A percentile compares a stretch with the other conserved stretches of the same genome.
These are phyloP conservation scores for Nicotiana paniculata DNA, from an alignment of 257 asterid genomes.

Conservation along the genomic window DNA sequence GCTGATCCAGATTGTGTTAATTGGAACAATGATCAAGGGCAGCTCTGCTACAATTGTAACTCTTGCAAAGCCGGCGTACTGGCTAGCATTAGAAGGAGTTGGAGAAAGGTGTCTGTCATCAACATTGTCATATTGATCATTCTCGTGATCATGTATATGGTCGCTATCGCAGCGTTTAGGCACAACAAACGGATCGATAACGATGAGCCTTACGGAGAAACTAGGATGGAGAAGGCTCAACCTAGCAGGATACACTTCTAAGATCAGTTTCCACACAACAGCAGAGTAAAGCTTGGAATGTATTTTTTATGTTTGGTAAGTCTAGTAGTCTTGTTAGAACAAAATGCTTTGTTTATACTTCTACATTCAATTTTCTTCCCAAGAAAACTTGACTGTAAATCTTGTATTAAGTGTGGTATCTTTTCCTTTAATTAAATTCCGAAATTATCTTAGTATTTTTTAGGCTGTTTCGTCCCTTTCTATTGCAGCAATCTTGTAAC, in stretches of 20 bases:
- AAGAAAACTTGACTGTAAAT: not conserved
- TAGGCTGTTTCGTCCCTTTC: not conserved
- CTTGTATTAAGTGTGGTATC: not conserved
- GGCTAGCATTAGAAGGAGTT: conserved; percentile 75
- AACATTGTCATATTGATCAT: conserved; percentile 57
- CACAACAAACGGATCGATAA: conserved; percentile 65
- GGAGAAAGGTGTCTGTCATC: conserved; percentile 80
- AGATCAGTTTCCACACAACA: conserved; percentile 8
- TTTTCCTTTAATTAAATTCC: not conserved
- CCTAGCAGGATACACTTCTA: conserved; percentile 84
- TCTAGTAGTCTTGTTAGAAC: not conserved
- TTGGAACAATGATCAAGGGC: conserved; percentile 68
- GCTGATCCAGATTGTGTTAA: conserved; percentile 43
- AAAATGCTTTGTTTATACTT: not conserved
- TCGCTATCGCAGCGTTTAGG: conserved; percentile 65
- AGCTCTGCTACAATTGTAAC: conserved; percentile 58
- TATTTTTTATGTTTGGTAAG: not conserved
- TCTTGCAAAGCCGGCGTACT: conserved; percentile 90
- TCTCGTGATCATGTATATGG: conserved; percentile 52
- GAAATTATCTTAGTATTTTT: not conserved
- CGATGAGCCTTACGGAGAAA: conserved; percentile 63
- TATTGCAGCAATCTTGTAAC: not conserved
- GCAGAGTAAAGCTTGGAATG: conserved; percentile 3
- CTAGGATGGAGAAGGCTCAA: conserved; percentile 79
- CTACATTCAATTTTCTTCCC: not conserved